phyloP scores from a whole-genome alignment of 441 rosid genomes.

The Hura crepitans region DNA sequence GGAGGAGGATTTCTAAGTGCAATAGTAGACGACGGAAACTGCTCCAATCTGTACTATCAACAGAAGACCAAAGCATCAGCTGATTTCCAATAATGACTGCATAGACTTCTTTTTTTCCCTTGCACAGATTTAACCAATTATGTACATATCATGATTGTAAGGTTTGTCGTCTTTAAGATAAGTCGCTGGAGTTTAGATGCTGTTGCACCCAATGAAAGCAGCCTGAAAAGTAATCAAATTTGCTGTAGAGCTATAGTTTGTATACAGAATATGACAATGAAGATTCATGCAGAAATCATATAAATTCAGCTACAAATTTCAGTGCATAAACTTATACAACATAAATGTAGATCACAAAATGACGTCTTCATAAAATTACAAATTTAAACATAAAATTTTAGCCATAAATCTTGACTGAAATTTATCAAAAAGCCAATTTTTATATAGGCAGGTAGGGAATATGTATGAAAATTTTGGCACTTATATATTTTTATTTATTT shows the following conservation, averaged over 20 bases:
- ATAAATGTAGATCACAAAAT: too few relatives aligned
- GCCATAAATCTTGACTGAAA: too few relatives aligned
- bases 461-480: too few relatives aligned
- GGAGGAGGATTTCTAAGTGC: background rate
- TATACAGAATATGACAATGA: background rate
- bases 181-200: background rate
- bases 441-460: too few relatives aligned
- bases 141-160: slow-evolving; percentile 1
- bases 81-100: background rate
- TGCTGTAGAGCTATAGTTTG: background rate
- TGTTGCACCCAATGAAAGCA: background rate
- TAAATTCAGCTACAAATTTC: too few relatives aligned
- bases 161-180: background rate
- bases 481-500: too few relatives aligned
- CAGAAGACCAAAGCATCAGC: background rate
- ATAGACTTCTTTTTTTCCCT: background rate
- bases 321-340: too few relatives aligned
- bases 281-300: too few relatives aligned
- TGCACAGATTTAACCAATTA: background rate
- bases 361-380: too few relatives aligned
- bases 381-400: too few relatives aligned
- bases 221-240: background rate
- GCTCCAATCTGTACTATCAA: background rate
- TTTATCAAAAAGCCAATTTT: too few relatives aligned
- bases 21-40: background rate